phyloP scores from a whole-genome alignment of 2,329 filamentous ascomycete genomes.

The Aspergillus carbonarius region DNA sequence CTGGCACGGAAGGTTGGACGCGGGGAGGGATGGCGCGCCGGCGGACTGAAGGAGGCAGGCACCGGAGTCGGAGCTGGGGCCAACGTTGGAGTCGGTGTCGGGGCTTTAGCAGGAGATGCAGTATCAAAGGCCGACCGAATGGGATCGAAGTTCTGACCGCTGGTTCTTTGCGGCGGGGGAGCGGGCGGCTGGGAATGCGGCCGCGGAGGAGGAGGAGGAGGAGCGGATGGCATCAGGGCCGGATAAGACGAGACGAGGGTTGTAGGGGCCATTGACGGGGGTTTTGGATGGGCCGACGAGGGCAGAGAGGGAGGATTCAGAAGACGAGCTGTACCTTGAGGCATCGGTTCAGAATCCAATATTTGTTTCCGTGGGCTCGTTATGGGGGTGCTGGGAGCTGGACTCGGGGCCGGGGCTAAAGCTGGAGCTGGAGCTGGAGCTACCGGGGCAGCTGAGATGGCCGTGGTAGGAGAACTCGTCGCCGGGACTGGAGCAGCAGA shows the following conservation, averaged over 20 bases:
- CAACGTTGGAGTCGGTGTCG: conserved; percentile 14
- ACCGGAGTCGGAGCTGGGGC: conserved; percentile 24
- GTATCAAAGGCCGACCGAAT: conserved; percentile 69
- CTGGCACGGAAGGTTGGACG: conserved; percentile 66
- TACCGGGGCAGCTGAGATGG: conserved; percentile 5
- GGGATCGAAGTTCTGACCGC: conserved; percentile 84
- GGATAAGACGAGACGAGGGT: conserved; percentile 19
- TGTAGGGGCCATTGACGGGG: conserved; percentile 25
- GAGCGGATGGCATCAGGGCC: conserved; percentile 20
- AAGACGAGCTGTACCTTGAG: conserved; percentile 17
- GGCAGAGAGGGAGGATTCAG: conserved; percentile 21
- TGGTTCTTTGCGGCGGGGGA: conserved; percentile 55
- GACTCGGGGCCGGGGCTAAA: conserved; percentile 16
- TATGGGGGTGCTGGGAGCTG: conserved; percentile 16
- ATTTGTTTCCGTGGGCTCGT: conserved; percentile 5
- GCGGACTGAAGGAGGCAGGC: conserved; percentile 41
- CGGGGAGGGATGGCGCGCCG: conserved; percentile 49
- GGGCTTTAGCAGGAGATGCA: conserved; percentile 33
- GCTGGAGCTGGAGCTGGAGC: conserved; percentile 6
- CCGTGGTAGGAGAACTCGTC: conserved; percentile 6
- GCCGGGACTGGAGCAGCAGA: conserved; percentile 12
- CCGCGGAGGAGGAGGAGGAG: conserved; percentile 22
- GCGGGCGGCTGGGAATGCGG: conserved; percentile 47
- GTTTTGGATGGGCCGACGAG: conserved; percentile 31
- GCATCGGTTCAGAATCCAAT: conserved; percentile 18